phyloP scores from a whole-genome alignment of 1,284 basidiomycete species.

The Tylopilus sp. region DNA sequence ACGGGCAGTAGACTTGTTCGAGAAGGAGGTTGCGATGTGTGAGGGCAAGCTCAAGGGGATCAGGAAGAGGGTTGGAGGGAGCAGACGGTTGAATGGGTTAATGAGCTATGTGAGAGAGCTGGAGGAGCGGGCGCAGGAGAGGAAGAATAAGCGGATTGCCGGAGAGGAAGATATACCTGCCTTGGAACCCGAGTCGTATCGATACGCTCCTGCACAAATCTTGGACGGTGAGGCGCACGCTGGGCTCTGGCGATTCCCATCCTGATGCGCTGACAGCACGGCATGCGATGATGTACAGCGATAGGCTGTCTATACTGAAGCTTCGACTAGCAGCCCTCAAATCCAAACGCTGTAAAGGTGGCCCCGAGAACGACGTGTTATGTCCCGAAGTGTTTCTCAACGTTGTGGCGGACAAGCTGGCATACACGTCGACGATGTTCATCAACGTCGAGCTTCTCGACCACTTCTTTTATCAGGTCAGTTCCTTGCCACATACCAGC shows the following conservation, averaged over 20 bases:
- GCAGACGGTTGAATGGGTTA: slow-evolving; percentile 72
- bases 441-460: slow-evolving; percentile 97
- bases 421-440: slow-evolving; percentile 96
- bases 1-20: slow-evolving; percentile 74
- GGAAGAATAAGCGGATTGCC: slow-evolving; percentile 46
- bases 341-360: slow-evolving; percentile 82
- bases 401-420: slow-evolving; percentile 95
- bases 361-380: slow-evolving; percentile 82
- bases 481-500: slow-evolving; percentile 18
- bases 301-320: slow-evolving; percentile 80
- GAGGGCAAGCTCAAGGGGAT: slow-evolving; percentile 86
- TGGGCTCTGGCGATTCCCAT: background rate
- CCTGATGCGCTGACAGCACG: slow-evolving; percentile 56
- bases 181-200: slow-evolving; percentile 67
- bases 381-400: slow-evolving; percentile 98
- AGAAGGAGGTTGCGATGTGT: slow-evolving; percentile 82
- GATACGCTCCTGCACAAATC: slow-evolving; percentile 87
- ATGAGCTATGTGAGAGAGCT: slow-evolving; percentile 80
- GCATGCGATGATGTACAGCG: slow-evolving; percentile 84
- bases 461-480: slow-evolving; percentile 96
- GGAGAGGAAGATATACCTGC: slow-evolving; percentile 39
- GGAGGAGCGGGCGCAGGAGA: slow-evolving; percentile 79
- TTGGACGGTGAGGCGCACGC: slow-evolving; percentile 61
- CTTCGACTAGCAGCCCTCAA: slow-evolving; percentile 81
- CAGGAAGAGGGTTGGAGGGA: slow-evolving; percentile 80